These are phyloP conservation scores for Saturnispora diversa DNA, from an alignment of 805 yeast genomes.

Conservation along the genomic window DNA sequence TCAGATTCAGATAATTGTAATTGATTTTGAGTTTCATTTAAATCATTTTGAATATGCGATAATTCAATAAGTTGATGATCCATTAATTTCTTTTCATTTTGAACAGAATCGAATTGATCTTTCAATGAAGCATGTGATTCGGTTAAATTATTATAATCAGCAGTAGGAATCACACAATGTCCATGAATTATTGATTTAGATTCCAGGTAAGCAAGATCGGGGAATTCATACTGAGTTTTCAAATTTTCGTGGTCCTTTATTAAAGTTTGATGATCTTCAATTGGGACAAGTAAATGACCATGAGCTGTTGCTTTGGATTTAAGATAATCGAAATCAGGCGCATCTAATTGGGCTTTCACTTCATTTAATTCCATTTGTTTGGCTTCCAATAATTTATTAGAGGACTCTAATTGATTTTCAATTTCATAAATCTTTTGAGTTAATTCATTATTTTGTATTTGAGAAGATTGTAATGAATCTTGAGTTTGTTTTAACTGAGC, in stretches of 20 bases:
- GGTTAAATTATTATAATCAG: too few relatives aligned
- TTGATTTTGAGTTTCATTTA: neutral
- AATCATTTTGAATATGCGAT: neutral
- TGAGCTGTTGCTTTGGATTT: constrained; percentile 13
- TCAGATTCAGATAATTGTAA: neutral
- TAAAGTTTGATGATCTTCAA: constrained; percentile 5
- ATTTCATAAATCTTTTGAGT: neutral
- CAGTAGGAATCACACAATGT: too few relatives aligned
- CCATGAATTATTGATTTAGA: too few relatives aligned
- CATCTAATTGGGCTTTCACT: constrained; percentile 4
- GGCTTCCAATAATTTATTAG: neutral
- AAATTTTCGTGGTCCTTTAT: constrained; percentile 7
- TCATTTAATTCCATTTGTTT: constrained; percentile 8
- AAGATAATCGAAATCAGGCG: constrained; percentile 18
- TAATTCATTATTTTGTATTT: neutral
- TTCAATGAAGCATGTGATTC: neutral
- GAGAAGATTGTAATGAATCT: neutral
- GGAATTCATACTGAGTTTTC: neutral
- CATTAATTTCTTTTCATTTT: neutral
- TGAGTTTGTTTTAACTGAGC: neutral
- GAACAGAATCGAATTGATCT: neutral
- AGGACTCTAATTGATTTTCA: neutral
- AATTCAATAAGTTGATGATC: neutral
- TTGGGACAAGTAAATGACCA: constrained; percentile 14
- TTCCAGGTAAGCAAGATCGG: neutral